Conservation (phyloP, 2,329 filamentous ascomycete genomes). For the Fusarium metavorans region DNA sequence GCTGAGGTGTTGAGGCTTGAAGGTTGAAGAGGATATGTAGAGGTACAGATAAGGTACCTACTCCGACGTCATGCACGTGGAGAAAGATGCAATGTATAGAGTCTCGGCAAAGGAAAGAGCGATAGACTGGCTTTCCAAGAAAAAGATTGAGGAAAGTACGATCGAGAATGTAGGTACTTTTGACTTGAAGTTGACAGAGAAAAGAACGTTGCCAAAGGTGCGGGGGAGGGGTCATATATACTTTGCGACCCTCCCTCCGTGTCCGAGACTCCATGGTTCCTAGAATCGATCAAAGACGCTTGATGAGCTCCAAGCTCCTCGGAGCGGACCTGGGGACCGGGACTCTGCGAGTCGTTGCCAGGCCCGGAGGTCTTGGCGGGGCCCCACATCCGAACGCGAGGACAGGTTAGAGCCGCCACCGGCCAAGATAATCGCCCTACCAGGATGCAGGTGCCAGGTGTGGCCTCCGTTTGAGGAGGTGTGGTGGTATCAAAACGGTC, state of each 20-base stretch:
- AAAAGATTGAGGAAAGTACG: slow-evolving; percentile 3
- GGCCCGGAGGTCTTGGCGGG: slow-evolving; percentile 33
- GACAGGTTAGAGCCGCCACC: slow-evolving; percentile 39
- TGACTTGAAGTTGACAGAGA: slow-evolving; percentile 14
- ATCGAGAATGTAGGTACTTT: slow-evolving; percentile 19
- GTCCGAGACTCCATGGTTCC: slow-evolving; percentile 24
- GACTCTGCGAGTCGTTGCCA: slow-evolving; percentile 30
- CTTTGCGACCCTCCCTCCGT: slow-evolving; percentile 2
- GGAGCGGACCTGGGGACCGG: slow-evolving; percentile 23
- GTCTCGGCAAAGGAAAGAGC: slow-evolving; percentile 7
- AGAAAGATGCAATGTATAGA: background rate
- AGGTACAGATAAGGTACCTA: slow-evolving; percentile 22
- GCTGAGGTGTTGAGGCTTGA: slow-evolving; percentile 2
- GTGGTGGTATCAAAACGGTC: slow-evolving; percentile 29
- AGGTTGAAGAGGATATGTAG: background rate
- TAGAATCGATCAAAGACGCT: background rate
- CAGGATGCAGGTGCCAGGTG: background rate
- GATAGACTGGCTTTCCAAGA: background rate
- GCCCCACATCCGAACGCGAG: slow-evolving; percentile 28
- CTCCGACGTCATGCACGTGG: slow-evolving; percentile 31
- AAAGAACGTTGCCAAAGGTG: slow-evolving; percentile 20
- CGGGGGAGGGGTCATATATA: slow-evolving; percentile 43
- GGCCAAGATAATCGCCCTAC: slow-evolving; percentile 19
- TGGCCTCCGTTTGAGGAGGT: slow-evolving; percentile 9
- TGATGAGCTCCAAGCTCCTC: slow-evolving; percentile 13